phyloP scores from a whole-genome alignment of 2,329 filamentous ascomycete species.

The Mollisia scopiformis region DNA sequence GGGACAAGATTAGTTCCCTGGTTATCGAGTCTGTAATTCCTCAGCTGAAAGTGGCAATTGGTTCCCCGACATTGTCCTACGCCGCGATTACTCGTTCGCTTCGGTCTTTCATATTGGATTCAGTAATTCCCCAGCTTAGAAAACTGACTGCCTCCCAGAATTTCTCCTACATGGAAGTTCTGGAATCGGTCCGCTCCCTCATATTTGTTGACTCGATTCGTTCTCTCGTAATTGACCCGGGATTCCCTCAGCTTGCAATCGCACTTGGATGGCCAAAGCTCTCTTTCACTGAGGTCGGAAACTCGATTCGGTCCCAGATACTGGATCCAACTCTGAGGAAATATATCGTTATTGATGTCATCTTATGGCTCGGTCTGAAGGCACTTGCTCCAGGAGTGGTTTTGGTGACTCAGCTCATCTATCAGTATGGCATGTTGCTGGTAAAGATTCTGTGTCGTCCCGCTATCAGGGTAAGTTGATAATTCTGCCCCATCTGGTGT shows the following conservation, averaged over 20 bases:
- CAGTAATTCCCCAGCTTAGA: neutral
- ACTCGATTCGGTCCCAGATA: neutral
- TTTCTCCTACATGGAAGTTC: neutral
- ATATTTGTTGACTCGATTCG: neutral
- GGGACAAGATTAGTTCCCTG: neutral
- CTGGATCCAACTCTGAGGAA: neutral
- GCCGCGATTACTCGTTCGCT: neutral
- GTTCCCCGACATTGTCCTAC: neutral
- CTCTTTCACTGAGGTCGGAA: neutral
- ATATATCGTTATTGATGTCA: neutral
- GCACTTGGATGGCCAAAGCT: neutral
- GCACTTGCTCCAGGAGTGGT: neutral
- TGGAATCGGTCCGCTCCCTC: neutral
- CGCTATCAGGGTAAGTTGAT: neutral
- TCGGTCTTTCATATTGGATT: neutral
- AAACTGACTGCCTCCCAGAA: neutral
- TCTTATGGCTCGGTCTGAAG: neutral
- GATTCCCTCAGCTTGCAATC: neutral
- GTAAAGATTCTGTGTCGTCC: neutral
- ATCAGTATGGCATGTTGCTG: neutral
- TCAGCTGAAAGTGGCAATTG: neutral
- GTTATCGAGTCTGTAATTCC: neutral
- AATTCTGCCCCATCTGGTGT: neutral
- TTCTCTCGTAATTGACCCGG: neutral
- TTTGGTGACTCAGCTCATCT: neutral